A percentile compares a stretch with the other conserved stretches of the same genome.
Evolutionary conservation across 2,329 filamentous ascomycete species (phyloP).

Genomic region (Aspergillus fijiensis): DNA sequence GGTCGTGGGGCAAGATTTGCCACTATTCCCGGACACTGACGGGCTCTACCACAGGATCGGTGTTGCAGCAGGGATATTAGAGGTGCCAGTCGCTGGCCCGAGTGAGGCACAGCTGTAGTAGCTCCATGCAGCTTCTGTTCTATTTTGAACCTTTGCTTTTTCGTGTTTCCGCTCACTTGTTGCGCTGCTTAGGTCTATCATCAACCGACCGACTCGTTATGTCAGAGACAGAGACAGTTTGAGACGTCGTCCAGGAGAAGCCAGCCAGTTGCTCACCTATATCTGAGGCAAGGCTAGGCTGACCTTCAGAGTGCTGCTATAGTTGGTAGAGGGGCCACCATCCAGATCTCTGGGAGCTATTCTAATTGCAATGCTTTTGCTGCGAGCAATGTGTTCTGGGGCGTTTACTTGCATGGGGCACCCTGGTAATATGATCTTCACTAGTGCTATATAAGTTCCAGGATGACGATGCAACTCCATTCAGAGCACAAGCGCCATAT

Average conservation of each 20-base stretch:
- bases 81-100: conserved; percentile 6
- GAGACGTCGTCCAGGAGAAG: conserved; percentile 7
- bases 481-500: no score
- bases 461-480: background rate
- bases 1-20: conserved; percentile 30
- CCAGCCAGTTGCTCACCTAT: background rate
- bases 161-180: background rate
- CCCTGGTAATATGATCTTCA: conserved; percentile 5
- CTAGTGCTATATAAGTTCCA: background rate
- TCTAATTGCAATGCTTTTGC: background rate
- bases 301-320: background rate
- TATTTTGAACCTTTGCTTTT: conserved; percentile 9
- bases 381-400: background rate
- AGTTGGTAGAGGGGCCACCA: background rate
- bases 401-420: conserved; percentile 4
- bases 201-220: conserved; percentile 12
- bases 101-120: conserved; percentile 16
- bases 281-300: conserved; percentile 10
- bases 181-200: background rate
- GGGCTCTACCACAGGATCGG: conserved; percentile 18
- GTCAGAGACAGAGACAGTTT: conserved; percentile 8
- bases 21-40: conserved; percentile 20
- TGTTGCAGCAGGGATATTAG: conserved; percentile 19
- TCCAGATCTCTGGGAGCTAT: background rate
- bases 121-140: conserved; percentile 6